phyloP scores from a whole-genome alignment of 306 rosid genomes.

The Cicer chorassanicum region DNA sequence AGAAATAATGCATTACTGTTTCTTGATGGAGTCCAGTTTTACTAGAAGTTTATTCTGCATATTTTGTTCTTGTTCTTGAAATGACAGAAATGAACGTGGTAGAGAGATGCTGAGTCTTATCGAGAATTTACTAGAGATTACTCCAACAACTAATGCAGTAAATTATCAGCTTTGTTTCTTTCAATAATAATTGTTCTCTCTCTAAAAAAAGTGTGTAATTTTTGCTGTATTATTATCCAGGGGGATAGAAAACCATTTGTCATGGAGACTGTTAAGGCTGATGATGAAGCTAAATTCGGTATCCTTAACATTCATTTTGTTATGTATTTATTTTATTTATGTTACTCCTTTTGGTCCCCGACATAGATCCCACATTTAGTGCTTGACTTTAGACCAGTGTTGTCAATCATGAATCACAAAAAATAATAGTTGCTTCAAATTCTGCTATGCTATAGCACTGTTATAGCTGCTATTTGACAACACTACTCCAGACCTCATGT shows the following conservation, averaged over 20 bases:
- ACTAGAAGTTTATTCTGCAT: constrained; percentile 14
- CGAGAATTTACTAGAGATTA: constrained; percentile 71
- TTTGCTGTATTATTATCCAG: constrained; percentile 53
- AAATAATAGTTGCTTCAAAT: background rate
- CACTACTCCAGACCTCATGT: background rate
- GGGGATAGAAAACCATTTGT: constrained; percentile 83
- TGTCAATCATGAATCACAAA: background rate
- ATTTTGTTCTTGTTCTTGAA: constrained; percentile 45
- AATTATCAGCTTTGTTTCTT: constrained; percentile 40
- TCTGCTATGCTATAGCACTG: background rate
- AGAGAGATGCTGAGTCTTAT: constrained; percentile 84
- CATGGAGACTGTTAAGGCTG: constrained; percentile 95
- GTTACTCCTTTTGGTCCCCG: constrained; percentile 12
- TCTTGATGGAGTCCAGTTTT: constrained; percentile 12
- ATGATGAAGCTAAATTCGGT: constrained; percentile 92
- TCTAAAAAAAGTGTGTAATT: constrained; percentile 25
- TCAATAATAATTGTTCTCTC: constrained; percentile 23
- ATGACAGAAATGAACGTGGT: constrained; percentile 87
- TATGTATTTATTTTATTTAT: constrained; percentile 16
- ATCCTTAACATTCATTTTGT: constrained; percentile 36
- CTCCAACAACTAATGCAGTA: constrained; percentile 72
- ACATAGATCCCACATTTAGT: background rate
- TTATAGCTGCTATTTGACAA: background rate
- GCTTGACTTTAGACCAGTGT: background rate
- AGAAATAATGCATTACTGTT: constrained; percentile 21